phyloP scores from a whole-genome alignment of 2,329 filamentous ascomycete species.

The Xylariaceae sp. region DNA sequence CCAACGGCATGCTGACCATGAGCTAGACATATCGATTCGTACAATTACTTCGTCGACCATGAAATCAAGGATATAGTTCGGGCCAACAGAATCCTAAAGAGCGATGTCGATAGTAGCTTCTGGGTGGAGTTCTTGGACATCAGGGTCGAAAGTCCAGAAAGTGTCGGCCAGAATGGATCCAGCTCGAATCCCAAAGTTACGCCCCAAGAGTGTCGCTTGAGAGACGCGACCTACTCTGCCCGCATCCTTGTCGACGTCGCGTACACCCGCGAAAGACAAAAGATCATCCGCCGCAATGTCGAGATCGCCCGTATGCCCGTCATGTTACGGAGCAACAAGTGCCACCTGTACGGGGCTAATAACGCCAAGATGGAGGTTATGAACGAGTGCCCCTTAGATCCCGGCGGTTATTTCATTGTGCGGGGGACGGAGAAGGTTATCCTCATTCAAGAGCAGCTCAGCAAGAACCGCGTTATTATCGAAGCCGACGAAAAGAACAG shows the following conservation, averaged over 20 bases:
- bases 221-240: slow-evolving; percentile 97
- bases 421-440: slow-evolving; percentile 98
- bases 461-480: slow-evolving; percentile 98
- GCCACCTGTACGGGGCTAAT: slow-evolving; percentile 74
- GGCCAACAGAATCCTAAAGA: slow-evolving; percentile 81
- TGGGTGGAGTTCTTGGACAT: slow-evolving; percentile 93
- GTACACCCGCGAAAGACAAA: slow-evolving; percentile 76
- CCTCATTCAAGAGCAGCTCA: slow-evolving; percentile 94
- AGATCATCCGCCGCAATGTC: slow-evolving; percentile 68
- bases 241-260: slow-evolving; percentile 90
- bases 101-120: slow-evolving; percentile 88
- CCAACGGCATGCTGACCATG: not conserved
- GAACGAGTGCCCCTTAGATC: slow-evolving; percentile 93
- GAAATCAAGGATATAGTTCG: slow-evolving; percentile 96
- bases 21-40: slow-evolving; percentile 80
- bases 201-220: slow-evolving; percentile 91
- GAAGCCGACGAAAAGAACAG: slow-evolving; percentile 89
- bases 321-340: slow-evolving; percentile 95
- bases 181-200: slow-evolving; percentile 71
- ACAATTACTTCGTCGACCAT: slow-evolving; percentile 96
- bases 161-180: slow-evolving; percentile 67
- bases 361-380: slow-evolving; percentile 85
- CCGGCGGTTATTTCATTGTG: slow-evolving; percentile 96
- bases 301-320: slow-evolving; percentile 88
- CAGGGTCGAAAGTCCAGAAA: slow-evolving; percentile 74